Base-by-base conservation (phyloP, 176 grass and related monocot genomes). In the Musa itinerans region DNA sequence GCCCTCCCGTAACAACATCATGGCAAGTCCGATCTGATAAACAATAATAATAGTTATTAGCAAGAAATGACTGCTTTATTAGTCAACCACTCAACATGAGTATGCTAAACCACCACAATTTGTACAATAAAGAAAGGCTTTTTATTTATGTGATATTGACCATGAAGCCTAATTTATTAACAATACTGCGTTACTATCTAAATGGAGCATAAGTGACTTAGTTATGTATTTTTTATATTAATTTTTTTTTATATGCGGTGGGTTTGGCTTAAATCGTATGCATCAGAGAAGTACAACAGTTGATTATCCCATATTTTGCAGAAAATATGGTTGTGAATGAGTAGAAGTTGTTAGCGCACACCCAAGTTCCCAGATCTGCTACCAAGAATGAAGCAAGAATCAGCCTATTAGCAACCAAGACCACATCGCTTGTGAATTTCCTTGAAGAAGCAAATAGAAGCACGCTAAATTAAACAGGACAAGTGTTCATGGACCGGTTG, bases 11-110 rank as follows among this genome's bases (percentile, higher is more conserved):
- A 98, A 69, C 14, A 98, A 71, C 57, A 87, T 87, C 78, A 85
- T 91, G 25, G 90, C 86, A 82, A 98, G 84, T 9, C 66, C 75
- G 76, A 87, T 75, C 94, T 98, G 65, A n/a, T 62, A 81, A 81
- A 71, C 57, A 63, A 15, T 53, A 26, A 58, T 53, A 23, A 12
- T 76, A 74, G 68, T 85, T n/a, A 77, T 15, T 29, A 69, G 11
- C 64, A 67, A 67, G 64, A 29, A 67, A 67, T 67, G 29, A 43
- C 13, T 29, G 25, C 3, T 67, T 34, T 67, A 27, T 12, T 12
- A 29, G 24, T 67, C 23, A 29, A 4, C 34, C 34, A 43, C 34
- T 43, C 34, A 43, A 43, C 34, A 43, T 6, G 34, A 5, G 34
- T 43, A 43, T 43, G 34, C 34, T 43, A 43, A 43, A 43, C 34